Evolutionary conservation across 2,329 filamentous ascomycete species (phyloP).

Genomic region (Epichloe festucae): DNA sequence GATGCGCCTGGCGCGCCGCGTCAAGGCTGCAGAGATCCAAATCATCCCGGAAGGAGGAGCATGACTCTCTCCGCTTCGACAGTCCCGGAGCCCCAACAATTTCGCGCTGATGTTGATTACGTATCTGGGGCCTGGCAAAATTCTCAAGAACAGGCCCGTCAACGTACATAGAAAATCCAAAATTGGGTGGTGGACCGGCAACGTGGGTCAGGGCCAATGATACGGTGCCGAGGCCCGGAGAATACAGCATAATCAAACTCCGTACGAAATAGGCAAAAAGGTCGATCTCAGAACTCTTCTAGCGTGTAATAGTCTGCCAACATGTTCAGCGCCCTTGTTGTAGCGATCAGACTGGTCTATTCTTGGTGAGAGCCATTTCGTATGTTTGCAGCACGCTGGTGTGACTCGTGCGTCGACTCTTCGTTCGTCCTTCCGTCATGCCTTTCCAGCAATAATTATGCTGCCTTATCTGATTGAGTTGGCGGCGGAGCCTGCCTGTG

Average conservation of each 20-base stretch:
- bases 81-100: too few species aligned
- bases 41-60: too few species aligned
- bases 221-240: slow-evolving; percentile 4
- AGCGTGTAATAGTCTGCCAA: neutral
- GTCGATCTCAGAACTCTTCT: neutral
- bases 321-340: neutral
- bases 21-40: too few species aligned
- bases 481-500: neutral
- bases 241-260: neutral
- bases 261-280: neutral
- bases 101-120: too few species aligned
- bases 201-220: neutral
- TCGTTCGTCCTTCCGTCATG: too few species aligned
- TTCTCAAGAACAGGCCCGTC: neutral
- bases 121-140: too few species aligned
- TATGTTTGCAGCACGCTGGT: neutral
- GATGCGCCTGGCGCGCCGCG: too few species aligned
- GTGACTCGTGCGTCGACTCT: too few species aligned
- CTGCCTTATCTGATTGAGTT: neutral
- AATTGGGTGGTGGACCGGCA: neutral
- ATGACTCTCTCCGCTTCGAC: too few species aligned
- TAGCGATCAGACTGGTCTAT: neutral
- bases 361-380: neutral
- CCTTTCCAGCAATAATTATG: too few species aligned
- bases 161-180: neutral